A percentile compares a stretch with the other conserved stretches of the same genome.
Conservation (phyloP, 768 basidiomycete species). For the Leucocoprinus leucothites region DNA sequence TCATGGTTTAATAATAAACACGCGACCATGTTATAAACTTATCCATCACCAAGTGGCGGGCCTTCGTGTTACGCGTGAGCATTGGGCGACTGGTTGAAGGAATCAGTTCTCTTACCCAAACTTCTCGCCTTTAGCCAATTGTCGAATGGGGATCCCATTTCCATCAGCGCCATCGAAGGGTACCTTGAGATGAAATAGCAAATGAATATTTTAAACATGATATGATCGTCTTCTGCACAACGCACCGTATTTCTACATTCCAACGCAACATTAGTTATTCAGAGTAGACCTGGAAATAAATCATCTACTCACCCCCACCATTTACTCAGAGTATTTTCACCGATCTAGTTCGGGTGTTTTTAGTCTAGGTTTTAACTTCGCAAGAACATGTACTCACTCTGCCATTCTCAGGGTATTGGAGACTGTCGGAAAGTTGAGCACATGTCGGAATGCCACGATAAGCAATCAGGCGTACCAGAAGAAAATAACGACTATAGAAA, state of each 20-base stretch:
- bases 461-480: conserved; percentile 38
- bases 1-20: neutral
- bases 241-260: conserved; percentile 27
- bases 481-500: conserved; percentile 61
- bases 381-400: conserved; percentile 19
- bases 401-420: conserved; percentile 39
- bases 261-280: conserved; percentile 14
- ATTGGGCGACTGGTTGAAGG: neutral
- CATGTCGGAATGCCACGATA: neutral
- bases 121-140: conserved; percentile 25
- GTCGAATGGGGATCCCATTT: conserved; percentile 23
- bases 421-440: conserved; percentile 6
- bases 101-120: conserved; percentile 28
- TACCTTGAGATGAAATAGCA: conserved; percentile 14
- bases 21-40: neutral
- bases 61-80: neutral
- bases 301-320: conserved; percentile 35
- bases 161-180: conserved; percentile 24
- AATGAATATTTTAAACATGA: conserved; percentile 28
- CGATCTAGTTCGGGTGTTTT: conserved; percentile 20
- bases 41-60: conserved; percentile 3
- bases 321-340: conserved; percentile 21
- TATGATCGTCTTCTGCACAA: conserved; percentile 35
- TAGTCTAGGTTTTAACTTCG: neutral
- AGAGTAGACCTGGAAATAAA: neutral